phyloP scores from a whole-genome alignment of 148 eudicot species.

The Fallopia convolvulus region DNA sequence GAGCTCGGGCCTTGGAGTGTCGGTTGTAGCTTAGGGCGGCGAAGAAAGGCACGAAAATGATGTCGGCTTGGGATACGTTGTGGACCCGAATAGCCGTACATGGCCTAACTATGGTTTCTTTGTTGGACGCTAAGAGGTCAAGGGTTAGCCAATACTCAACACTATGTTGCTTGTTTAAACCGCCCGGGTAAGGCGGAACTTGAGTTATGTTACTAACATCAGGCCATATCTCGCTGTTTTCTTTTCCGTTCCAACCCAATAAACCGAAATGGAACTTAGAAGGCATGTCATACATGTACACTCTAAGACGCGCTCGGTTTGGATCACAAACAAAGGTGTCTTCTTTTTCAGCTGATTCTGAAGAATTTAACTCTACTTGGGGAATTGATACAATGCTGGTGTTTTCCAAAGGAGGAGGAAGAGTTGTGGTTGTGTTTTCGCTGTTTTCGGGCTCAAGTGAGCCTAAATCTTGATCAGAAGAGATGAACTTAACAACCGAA shows the following conservation, averaged over 20 bases:
- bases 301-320: constrained; percentile 31
- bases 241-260: constrained; percentile 57
- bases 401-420: neutral
- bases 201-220: constrained; percentile 33
- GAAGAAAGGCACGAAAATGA: constrained; percentile 90
- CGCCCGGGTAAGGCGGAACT: constrained; percentile 82
- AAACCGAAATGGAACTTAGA: constrained; percentile 83
- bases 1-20: constrained; percentile 39
- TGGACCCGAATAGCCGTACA: constrained; percentile 54
- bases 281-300: constrained; percentile 89
- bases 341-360: neutral
- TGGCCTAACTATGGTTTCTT: constrained; percentile 6
- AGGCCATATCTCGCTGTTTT: constrained; percentile 66
- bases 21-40: constrained; percentile 81
- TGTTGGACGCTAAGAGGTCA: constrained; percentile 53
- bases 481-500: constrained; percentile 7
- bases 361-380: neutral
- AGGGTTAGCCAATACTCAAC: constrained; percentile 95
- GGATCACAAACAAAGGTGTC: neutral
- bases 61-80: constrained; percentile 81
- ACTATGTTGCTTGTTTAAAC: constrained; percentile 87
- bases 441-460: neutral
- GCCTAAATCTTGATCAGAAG: neutral
- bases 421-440: neutral
- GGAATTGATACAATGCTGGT: neutral